These are phyloP conservation scores for Geotrichum reessii DNA, from an alignment of 1,139 yeast genomes.

Conservation along the genomic window DNA sequence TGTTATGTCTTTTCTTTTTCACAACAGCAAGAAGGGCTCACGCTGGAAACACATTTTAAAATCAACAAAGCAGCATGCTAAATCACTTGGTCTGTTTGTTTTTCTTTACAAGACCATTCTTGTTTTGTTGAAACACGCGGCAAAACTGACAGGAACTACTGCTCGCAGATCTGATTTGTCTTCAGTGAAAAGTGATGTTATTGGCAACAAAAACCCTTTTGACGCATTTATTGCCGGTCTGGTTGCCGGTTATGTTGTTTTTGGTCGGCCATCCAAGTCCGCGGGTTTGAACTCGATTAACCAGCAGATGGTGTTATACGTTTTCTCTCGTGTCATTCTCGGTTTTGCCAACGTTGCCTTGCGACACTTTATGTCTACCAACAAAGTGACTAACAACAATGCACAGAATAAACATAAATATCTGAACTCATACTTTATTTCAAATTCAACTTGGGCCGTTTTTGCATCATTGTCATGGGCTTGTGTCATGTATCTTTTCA, in stretches of 20 bases:
- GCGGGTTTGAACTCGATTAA: slow-evolving; percentile 32
- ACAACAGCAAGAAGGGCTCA: slow-evolving; percentile 28
- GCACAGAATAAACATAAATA: neutral
- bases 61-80: slow-evolving; percentile 64
- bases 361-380: neutral
- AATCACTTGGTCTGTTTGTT: slow-evolving; percentile 62
- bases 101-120: slow-evolving; percentile 48
- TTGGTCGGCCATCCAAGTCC: slow-evolving; percentile 46
- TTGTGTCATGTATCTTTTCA: slow-evolving; percentile 64
- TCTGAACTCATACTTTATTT: slow-evolving; percentile 5
- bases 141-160: neutral
- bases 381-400: neutral
- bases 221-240: slow-evolving; percentile 59
- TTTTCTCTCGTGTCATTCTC: slow-evolving; percentile 52
- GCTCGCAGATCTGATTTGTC: neutral
- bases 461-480: slow-evolving; percentile 75
- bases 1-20: slow-evolving; percentile 45
- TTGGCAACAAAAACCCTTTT: slow-evolving; percentile 22
- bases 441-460: slow-evolving; percentile 50
- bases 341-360: slow-evolving; percentile 47
- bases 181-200: slow-evolving; percentile 5
- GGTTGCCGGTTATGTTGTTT: slow-evolving; percentile 59
- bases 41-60: slow-evolving; percentile 46
- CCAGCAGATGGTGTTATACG: slow-evolving; percentile 58
- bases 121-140: slow-evolving; percentile 26